Evolutionary conservation across 2,329 filamentous ascomycete species (phyloP), one percentile per base, ranked within the genome.

Genomic region (Claviceps paspali): DNA sequence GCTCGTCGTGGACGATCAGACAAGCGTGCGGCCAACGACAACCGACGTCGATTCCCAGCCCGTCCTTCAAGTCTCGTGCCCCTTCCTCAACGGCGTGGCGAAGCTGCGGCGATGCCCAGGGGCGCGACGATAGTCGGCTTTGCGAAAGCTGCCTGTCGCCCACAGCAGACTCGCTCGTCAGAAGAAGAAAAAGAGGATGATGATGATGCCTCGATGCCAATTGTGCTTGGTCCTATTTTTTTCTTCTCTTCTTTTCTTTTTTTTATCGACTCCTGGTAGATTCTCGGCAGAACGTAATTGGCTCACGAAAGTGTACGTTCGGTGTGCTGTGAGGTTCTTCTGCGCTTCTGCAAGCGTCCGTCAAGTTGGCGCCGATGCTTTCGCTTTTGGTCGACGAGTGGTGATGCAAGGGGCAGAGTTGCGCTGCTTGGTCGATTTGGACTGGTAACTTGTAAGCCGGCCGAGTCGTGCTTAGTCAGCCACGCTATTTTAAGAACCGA

Each of bases 371-470:
- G 15, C 34, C 26, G 38, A 28, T 27, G 10, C 29, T 28, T 40
- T 33, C 35, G 29, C 22, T 7, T 33, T 9, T 45, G 44, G 45
- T 47, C 46, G 41, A n/a, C n/a, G n/a, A n/a, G 48, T 55, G 52
- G 47, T 56, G 48, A 38, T 60, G 56, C 55, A 58, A 45, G 52
- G 55, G 55, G 48, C 48, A 57, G 53, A 53, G 54, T 60, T 60
- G 43, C 47, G 48, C 47, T 42, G 48, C 49, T 38, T 37, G 45
- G 47, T 51, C 46, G 49, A 53, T 49, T 52, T 52, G 9, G 34
- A n/a, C 11, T n/a, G 11, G 3, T 22, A 31, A 32, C 28, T 28
- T 38, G 35, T 35, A 17, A 36, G 18, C 21, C 22, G 23, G 14
- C 17, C 3, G 14, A n/a, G 15, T 3, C 3, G 10, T 33, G 40